These are phyloP conservation scores for Phytophthora megakarya DNA, from an alignment of 352 stramenopile genomes.

Conservation along the genomic window DNA sequence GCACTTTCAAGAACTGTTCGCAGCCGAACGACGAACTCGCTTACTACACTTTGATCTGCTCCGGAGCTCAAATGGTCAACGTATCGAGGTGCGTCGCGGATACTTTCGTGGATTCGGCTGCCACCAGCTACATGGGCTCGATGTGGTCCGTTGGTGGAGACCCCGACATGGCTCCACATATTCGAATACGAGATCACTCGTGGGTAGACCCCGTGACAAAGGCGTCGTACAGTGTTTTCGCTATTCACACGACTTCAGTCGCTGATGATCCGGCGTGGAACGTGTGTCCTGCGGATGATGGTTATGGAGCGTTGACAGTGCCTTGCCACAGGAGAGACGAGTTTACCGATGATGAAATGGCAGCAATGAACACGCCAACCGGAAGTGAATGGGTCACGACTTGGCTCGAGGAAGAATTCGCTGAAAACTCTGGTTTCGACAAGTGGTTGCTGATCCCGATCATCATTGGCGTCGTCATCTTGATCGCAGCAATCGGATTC, in stretches of 20 bases:
- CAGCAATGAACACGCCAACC: conserved; percentile 19
- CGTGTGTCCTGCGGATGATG: conserved; percentile 13
- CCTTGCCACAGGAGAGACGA: conserved; percentile 29
- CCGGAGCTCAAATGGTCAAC: conserved; percentile 42
- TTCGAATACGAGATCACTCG: conserved; percentile 28
- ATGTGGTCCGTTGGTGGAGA: conserved; percentile 38
- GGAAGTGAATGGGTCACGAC: conserved; percentile 28
- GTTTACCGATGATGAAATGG: conserved; percentile 21
- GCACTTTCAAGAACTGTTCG: conserved; percentile 29
- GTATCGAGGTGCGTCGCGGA: conserved; percentile 42
- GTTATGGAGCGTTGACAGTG: conserved; percentile 23
- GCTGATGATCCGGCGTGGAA: conserved; percentile 28
- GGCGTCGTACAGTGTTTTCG: conserved; percentile 29
- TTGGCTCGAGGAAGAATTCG: conserved; percentile 27
- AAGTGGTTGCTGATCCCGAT: conserved; percentile 24
- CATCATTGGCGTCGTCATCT: conserved; percentile 8
- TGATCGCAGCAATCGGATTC: not conserved
- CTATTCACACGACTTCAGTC: conserved; percentile 22
- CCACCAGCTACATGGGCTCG: conserved; percentile 20
- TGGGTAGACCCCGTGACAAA: conserved; percentile 27
- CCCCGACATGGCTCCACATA: conserved; percentile 16
- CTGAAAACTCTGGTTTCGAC: conserved; percentile 13
- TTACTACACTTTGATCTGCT: conserved; percentile 37
- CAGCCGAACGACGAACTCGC: conserved; percentile 24
- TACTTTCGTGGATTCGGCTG: conserved; percentile 20